Base-by-base conservation (phyloP, 1,139 yeast species). In the Kodamaea sp. region DNA sequence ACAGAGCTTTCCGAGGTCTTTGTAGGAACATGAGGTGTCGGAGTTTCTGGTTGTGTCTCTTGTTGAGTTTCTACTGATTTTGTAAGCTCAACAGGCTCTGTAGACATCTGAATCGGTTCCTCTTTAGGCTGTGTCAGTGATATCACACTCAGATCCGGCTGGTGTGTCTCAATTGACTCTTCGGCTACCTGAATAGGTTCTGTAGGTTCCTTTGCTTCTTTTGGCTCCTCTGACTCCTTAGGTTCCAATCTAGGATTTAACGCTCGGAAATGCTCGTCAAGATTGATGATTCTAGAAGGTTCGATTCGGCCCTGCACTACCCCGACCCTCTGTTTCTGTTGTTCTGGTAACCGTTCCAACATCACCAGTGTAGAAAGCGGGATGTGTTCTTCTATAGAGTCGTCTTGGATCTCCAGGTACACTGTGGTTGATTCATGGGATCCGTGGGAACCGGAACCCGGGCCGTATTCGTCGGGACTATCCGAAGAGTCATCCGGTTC, bases 321-420 rank as follows among this genome's bases (percentile, higher is more conserved):
- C 15, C 32, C 40, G n/a, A 43, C 32, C 29, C 35, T 42, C 19
- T 32, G 28, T 35, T 46, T 44, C 29, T 45, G 47, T n/a, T 39
- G 41, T 19, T 31, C 26, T 1, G 56, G 54, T 18, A 51, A 31
- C 19, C 44, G 35, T 5, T 53, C 55, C 20, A 58, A 36, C 23
- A 56, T 37, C 5, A 55, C 41, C 34, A 61, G 58, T 3, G 61
- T 50, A 1, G 61, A 53, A 24, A 58, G 34, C 1, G 63, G 63
- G 13, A 57, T 43, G 22, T 44, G 47, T 15, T 45, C 40, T n/a
- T 39, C 45, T 3, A 39, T 29, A 15, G 37, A 22, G 21, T 29
- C 29, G 18, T 29, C 39, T 23, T 39, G 42, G 8, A 36, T 37
- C 3, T 33, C 34, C 7, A n/a, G n/a, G n/a, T n/a, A n/a, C n/a